Base-by-base conservation (phyloP, 805 yeast genomes). In the Hermanozyma aechmeae region DNA sequence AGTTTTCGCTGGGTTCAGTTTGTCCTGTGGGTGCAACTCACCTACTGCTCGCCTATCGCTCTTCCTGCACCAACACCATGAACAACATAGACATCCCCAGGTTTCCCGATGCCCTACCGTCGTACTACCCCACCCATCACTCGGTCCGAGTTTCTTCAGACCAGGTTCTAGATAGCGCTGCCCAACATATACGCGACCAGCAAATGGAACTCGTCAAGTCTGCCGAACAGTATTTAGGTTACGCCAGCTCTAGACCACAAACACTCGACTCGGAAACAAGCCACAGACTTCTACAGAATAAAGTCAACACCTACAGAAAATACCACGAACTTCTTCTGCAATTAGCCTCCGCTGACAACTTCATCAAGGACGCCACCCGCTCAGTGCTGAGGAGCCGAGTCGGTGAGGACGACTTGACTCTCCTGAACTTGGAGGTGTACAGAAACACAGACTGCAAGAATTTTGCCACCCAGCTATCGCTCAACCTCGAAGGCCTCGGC, bases 71-170 rank as follows among this genome's bases (percentile, higher is more conserved):
- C 23, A 21, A 6, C 23, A 21, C 11, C 22, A 6, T 24, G 9
- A 6, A 13, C 12, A 26, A 6, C 15, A 13, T 18, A 17, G 21
- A 15, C 16, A 19, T 37, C 16, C 43, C 43, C 10, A 30, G 39
- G 29, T 39, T 40, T 27, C 23, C 12, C 9, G 9, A 20, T n/a
- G 30, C 21, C n/a, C 18, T 32, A 16, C 42, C 42, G 11, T 10
- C 17, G 19, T 42, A 42, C 28, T 35, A 39, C 26, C 46, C 46
- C 8, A 30, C 35, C 12, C 39, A 42, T 20, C 38, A 25, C 36
- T 23, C 28, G 13, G 24, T 40, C 18, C 29, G 40, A 4, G 30
- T 40, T 21, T 32, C 30, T 13, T 35, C 39, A 2, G 46, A 42
- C 19, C 25, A 24, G n/a, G 34, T 27, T 9, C 25, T 30, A 15